Conservation (phyloP, 768 basidiomycete genomes). For the Xanthoconium stramineum region DNA sequence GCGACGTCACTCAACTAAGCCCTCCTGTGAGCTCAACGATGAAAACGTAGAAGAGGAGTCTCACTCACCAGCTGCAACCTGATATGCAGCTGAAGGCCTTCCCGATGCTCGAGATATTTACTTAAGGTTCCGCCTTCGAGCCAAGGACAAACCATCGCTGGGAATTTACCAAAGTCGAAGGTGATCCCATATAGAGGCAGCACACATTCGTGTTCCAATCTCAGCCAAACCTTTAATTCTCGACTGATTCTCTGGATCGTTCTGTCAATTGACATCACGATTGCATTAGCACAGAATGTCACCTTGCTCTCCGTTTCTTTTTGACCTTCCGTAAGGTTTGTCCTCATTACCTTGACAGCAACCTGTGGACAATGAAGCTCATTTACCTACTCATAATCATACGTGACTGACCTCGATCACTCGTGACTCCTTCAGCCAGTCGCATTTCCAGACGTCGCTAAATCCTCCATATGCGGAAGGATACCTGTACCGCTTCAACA, state of each 20-base stretch:
- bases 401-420: conserved; percentile 18
- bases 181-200: conserved; percentile 29
- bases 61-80: conserved; percentile 19
- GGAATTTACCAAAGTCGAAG: conserved; percentile 28
- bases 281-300: background rate
- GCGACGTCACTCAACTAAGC: conserved; percentile 18
- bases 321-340: conserved; percentile 7
- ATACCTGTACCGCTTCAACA: conserved; percentile 16
- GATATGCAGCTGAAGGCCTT: background rate
- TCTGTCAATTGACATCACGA: background rate
- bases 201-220: conserved; percentile 27
- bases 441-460: conserved; percentile 25
- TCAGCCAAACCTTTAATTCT: conserved; percentile 25
- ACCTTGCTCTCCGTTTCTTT: conserved; percentile 16
- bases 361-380: conserved; percentile 13
- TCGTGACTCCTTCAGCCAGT: conserved; percentile 17
- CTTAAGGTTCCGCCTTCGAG: conserved; percentile 29
- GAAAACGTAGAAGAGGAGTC: background rate
- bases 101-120: conserved; percentile 19
- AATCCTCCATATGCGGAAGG: conserved; percentile 23
- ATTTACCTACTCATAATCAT: background rate
- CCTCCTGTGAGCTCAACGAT: background rate
- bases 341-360: conserved; percentile 27
- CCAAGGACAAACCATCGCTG: conserved; percentile 36
- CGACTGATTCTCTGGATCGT: conserved; percentile 10